A percentile compares a stretch with the other conserved stretches of the same genome.
Conservation (phyloP, 1,284 basidiomycete genomes). For the Termitomyces sp. region DNA sequence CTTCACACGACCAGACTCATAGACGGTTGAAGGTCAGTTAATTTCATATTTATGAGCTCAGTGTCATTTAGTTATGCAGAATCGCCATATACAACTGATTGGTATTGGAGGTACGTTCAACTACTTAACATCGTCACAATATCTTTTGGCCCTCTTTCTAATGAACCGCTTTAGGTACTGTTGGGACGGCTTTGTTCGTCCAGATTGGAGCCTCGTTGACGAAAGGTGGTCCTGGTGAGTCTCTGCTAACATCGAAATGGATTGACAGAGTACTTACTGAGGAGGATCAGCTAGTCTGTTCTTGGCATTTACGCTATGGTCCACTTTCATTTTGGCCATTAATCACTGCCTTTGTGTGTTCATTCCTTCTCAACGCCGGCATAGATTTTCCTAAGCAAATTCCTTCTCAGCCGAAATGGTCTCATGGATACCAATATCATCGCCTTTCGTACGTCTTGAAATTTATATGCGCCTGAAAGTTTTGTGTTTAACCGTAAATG, state of each 20-base stretch:
- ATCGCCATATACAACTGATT: conserved; percentile 45
- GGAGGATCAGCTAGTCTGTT: conserved; percentile 35
- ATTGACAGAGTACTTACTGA: background rate
- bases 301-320: conserved; percentile 43
- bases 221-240: conserved; percentile 42
- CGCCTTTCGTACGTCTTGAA: conserved; percentile 36
- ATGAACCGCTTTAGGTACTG: conserved; percentile 28
- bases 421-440: conserved; percentile 46
- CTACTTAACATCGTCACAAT: background rate
- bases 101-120: conserved; percentile 37
- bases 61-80: conserved; percentile 22
- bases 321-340: conserved; percentile 40
- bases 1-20: conserved; percentile 25
- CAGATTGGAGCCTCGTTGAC: conserved; percentile 40
- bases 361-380: background rate
- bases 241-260: background rate
- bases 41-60: background rate
- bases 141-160: background rate
- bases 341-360: conserved; percentile 42
- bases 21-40: conserved; percentile 27
- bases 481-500: background rate
- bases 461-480: too few relatives aligned
- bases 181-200: conserved; percentile 46
- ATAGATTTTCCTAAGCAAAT: background rate
- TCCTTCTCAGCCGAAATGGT: conserved; percentile 44